A percentile compares a stretch with the other conserved stretches of the same genome.
These are phyloP conservation scores for Beauveria sp. DNA, from an alignment of 2,329 filamentous ascomycete genomes.

Conservation along the genomic window DNA sequence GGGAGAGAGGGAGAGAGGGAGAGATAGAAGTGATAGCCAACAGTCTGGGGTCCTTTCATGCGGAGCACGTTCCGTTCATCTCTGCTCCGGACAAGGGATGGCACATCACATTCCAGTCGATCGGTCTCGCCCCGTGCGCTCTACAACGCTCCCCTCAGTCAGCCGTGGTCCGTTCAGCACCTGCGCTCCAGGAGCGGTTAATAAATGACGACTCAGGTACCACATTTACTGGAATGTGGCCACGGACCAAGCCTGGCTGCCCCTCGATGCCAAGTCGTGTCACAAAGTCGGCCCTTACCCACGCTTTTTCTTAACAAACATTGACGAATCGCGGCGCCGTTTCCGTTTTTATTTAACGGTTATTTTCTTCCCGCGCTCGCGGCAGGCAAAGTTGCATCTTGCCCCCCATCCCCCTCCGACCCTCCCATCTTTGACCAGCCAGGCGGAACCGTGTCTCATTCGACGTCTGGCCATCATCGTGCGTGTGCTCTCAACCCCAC, in stretches of 20 bases:
- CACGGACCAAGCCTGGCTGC: no score
- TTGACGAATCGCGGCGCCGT: no score
- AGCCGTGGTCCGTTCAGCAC: background rate
- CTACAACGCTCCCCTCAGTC: background rate
- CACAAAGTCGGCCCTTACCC: no score
- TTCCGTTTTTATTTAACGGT: background rate
- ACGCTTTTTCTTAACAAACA: no score
- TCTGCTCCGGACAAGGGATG: background rate
- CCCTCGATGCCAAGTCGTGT: no score
- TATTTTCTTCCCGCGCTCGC: background rate
- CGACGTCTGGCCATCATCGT: background rate
- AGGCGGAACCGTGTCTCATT: background rate
- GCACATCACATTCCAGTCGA: background rate
- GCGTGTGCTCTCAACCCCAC: background rate
- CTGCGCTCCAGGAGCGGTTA: no score
- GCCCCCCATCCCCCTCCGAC: no score
- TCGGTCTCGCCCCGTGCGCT: background rate
- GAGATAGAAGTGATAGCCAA: no score
- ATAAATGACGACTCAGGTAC: no score
- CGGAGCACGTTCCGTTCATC: background rate
- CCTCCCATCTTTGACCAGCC: background rate
- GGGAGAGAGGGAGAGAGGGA: no score
- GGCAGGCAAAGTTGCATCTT: background rate
- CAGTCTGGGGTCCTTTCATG: background rate
- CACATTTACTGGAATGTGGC: no score